Evolutionary conservation across 2,329 filamentous ascomycete genomes (phyloP).

Genomic region (Dothideomycetes sp.): DNA sequence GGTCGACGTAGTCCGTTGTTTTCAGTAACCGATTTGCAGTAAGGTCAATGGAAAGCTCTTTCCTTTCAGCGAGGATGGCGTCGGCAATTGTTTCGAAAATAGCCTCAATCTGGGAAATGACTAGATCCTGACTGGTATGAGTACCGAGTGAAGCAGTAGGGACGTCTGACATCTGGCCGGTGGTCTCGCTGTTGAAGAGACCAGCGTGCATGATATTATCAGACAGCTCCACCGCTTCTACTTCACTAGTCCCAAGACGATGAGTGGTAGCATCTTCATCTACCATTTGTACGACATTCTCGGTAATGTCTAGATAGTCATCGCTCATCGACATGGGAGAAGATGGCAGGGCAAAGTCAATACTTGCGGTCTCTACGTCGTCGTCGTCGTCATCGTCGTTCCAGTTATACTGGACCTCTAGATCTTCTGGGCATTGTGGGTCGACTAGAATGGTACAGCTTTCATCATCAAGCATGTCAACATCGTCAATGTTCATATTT

Average conservation of each 20-base stretch:
- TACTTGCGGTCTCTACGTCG: background rate
- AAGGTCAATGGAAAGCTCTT: conserved; percentile 39
- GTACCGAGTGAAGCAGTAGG: background rate
- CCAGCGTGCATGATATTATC: conserved; percentile 5
- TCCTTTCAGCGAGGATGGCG: conserved; percentile 32
- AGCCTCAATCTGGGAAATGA: conserved; percentile 44
- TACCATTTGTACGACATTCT: background rate
- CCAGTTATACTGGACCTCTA: no score
- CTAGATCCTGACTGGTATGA: conserved; percentile 9
- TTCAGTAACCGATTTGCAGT: conserved; percentile 5
- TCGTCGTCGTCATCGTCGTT: no score
- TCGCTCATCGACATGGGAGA: background rate
- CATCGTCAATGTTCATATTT: background rate
- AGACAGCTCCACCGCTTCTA: background rate
- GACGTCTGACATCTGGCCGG: background rate
- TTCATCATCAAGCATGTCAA: background rate
- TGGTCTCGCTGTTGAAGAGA: background rate
- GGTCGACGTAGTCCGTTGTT: background rate
- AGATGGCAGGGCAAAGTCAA: conserved; percentile 1
- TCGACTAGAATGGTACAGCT: background rate
- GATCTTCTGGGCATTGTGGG: no score
- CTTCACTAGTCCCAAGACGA: background rate
- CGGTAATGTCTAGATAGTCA: no score
- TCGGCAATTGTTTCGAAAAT: conserved; percentile 44
- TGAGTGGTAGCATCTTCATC: background rate